Evolutionary conservation across 1,284 basidiomycete species (phyloP), one percentile per base, ranked within the genome.

Genomic region (Tylopilus orsonianus): DNA sequence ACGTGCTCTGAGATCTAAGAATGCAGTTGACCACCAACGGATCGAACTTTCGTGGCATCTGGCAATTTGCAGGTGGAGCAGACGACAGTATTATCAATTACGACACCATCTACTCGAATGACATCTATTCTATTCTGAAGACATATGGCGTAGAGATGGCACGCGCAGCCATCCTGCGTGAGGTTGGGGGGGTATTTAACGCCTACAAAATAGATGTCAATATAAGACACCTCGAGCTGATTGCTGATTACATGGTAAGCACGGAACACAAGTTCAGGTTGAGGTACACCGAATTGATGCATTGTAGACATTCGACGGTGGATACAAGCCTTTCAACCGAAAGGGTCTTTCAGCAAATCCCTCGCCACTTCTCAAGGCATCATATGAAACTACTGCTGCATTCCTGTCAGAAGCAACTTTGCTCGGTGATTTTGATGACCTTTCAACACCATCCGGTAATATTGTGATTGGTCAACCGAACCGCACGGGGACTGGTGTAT

Each of bases 111-210:
- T 90, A 90, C 62, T 95, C 95, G 22, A 99, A 99, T 73, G 95
- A 99, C 64, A 93, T 99, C 50, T 93, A 93, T 61, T 90, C 95
- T 14, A 87, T 96, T 44, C 74, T 98, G 38, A 83, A 83, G 62
- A 90, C 93, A 2, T 99, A 98, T 65, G 97, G 97, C 48, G 96
- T 99, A 24, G 97, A 99, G 72, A 96, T 97, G 71, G 97, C 96
- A 20, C 86, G 97, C 35, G 85, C 87, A 23, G 86, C 93, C n/a
- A 92, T 99, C 62, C 73, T 97, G 48, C 77, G 79, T 50, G 96
- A 99, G 70, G 91, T 99, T 73, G 80, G 86, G 38, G 84, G 82
- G 32, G 93, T 99, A 46, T 99, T 99, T 71, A 86, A 83, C n/a
- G 93, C 90, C 4, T 99, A 99, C 74, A 96, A 90, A 65, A 99